Evolutionary conservation across 192 early-diverging fungal genomes (phyloP), one percentile per base, ranked within the genome.

Genomic region (Coemansia sp.): DNA sequence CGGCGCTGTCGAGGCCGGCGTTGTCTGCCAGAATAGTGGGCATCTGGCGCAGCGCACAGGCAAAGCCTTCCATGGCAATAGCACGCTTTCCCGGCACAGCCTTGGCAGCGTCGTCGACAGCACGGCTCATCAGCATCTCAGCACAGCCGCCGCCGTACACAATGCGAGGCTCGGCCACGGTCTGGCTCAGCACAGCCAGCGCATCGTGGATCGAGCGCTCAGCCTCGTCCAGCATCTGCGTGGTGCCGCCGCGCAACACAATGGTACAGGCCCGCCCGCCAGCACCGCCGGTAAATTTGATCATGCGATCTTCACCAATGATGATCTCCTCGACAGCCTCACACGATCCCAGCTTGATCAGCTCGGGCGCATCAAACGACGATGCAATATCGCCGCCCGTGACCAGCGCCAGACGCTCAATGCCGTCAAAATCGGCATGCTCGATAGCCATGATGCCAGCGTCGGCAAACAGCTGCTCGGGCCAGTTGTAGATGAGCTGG

Each of bases 401-500:
- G 17, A 99, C 97, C 46, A 99, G 80, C 52, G 97, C 94, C 63
- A 99, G 83, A 12, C 97, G 84, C 82, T 99, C 97, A 37, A 99
- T 86, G 66, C 97, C 97, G 71, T 97, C 95, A 76, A 99, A 99
- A 70, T 99, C 95, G 23, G 97, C 97, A 73, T 99, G 97, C 76
- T 99, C 97, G 60, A 99, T 99, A 49, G 92, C 89, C 84, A 92
- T 89, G 74, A 99, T 90, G 18, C 93, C 92, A 48, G 93, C 85
- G 73, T 99, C 97, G n/a, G 94, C 97, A 82, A 99, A 92, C 44
- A 99, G 86, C 80, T 95, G 93, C 82, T 99, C 97, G 51, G 97
- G 97, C 93, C 93, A 99, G 89, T 99, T 99, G 85, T 99, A 99
- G 67, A 99, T 99, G 36, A 99, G 83, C 75, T 99, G 97, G 66